These are phyloP conservation scores for Penicillium sp. DNA, from an alignment of 2,329 filamentous ascomycete species.

Conservation along the genomic window DNA sequence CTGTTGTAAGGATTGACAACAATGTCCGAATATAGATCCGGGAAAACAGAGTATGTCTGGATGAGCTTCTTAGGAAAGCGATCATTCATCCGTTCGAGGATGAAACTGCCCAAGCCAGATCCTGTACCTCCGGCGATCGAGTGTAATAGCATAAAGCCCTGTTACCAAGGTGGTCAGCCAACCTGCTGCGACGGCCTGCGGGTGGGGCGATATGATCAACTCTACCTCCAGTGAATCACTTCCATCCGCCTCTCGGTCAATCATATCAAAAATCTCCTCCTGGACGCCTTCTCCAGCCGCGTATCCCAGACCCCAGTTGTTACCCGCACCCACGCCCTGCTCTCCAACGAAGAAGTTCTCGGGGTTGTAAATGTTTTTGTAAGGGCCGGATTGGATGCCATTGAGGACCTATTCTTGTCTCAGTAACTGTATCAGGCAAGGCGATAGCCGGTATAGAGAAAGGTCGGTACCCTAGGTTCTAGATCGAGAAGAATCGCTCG, in stretches of 20 bases:
- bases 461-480: slow-evolving; percentile 73
- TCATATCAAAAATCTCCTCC: slow-evolving; percentile 99
- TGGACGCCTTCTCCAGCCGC: slow-evolving; percentile 88
- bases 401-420: slow-evolving; percentile 71
- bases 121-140: slow-evolving; percentile 97
- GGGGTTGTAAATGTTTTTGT: slow-evolving; percentile 99
- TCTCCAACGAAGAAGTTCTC: slow-evolving; percentile 99
- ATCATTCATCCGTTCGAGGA: slow-evolving; percentile 94
- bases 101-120: slow-evolving; percentile 91
- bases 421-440: slow-evolving; percentile 4
- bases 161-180: not conserved
- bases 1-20: slow-evolving; percentile 99
- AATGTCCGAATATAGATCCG: slow-evolving; percentile 90
- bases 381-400: slow-evolving; percentile 87
- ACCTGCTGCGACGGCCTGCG: not conserved
- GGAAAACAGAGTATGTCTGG: slow-evolving; percentile 98
- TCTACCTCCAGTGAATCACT: slow-evolving; percentile 90
- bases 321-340: slow-evolving; percentile 89
- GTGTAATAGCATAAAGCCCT: slow-evolving; percentile 98
- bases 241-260: slow-evolving; percentile 95
- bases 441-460: not conserved
- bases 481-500: slow-evolving; percentile 93
- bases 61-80: slow-evolving; percentile 98
- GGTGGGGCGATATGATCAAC: not conserved
- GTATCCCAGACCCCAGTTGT: slow-evolving; percentile 98